phyloP scores from a whole-genome alignment of 148 eudicot genomes.

The Cornus suecica region DNA sequence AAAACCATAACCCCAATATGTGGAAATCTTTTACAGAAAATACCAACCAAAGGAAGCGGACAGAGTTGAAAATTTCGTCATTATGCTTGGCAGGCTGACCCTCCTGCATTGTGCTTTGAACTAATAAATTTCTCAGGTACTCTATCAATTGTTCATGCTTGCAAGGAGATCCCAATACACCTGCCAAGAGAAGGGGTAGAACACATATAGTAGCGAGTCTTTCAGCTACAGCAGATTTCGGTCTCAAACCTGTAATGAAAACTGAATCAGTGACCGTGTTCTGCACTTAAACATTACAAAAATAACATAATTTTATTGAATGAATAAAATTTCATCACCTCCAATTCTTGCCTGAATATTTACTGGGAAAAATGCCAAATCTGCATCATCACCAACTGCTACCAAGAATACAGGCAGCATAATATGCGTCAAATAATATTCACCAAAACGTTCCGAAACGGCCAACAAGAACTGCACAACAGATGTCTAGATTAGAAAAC shows the following conservation, averaged over 20 bases:
- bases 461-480: slow-evolving; percentile 73
- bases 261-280: background rate
- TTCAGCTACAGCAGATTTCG: slow-evolving; percentile 57
- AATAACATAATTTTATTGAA: too few relatives aligned
- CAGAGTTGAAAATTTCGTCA: slow-evolving; percentile 59
- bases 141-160: slow-evolving; percentile 62
- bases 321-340: slow-evolving; percentile 31
- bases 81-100: slow-evolving; percentile 36
- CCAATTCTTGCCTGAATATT: slow-evolving; percentile 52
- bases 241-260: slow-evolving; percentile 60
- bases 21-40: background rate
- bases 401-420: slow-evolving; percentile 86
- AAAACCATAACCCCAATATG: slow-evolving; percentile 8
- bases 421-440: slow-evolving; percentile 66
- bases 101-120: slow-evolving; percentile 53
- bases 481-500: slow-evolving; percentile 20
- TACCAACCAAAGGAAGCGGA: slow-evolving; percentile 84
- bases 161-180: slow-evolving; percentile 76
- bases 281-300: background rate
- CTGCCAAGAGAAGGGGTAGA: slow-evolving; percentile 82
- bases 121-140: slow-evolving; percentile 65
- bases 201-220: slow-evolving; percentile 78
- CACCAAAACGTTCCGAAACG: slow-evolving; percentile 73
- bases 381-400: slow-evolving; percentile 77
- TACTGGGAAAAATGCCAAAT: slow-evolving; percentile 64